A percentile compares a stretch with the other conserved stretches of the same genome.
Evolutionary conservation across 441 rosid species (phyloP).

Genomic region (Hypseocharis bilobata): DNA sequence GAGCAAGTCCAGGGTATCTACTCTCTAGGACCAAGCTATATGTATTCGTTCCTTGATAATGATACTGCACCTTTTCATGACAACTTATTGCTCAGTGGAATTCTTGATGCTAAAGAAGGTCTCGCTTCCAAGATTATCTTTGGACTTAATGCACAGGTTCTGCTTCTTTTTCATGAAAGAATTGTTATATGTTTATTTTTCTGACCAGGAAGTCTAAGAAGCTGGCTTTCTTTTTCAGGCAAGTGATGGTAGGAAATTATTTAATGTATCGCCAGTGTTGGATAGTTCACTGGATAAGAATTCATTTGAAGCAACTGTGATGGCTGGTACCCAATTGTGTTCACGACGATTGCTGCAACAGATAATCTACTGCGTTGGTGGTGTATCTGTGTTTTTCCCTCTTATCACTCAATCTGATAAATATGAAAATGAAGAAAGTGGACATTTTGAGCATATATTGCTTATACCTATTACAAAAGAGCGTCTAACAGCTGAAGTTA

Average conservation of each 20-base stretch:
- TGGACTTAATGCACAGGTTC: constrained; percentile 97
- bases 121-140: constrained; percentile 81
- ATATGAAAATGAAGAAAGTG: constrained; percentile 56
- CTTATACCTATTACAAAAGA: constrained; percentile 62
- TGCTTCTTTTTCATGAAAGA: constrained; percentile 15
- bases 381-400: constrained; percentile 94
- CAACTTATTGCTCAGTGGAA: constrained; percentile 59
- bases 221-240: constrained; percentile 57
- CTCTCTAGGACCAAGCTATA: constrained; percentile 93
- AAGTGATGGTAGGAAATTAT: constrained; percentile 72
- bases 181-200: constrained; percentile 2
- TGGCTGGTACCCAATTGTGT: constrained; percentile 83
- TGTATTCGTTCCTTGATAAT: constrained; percentile 87
- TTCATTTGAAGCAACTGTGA: constrained; percentile 69
- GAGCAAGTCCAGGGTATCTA: constrained; percentile 81
- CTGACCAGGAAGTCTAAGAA: constrained; percentile 8
- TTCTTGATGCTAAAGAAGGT: constrained; percentile 91
- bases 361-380: constrained; percentile 95
- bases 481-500: constrained; percentile 85
- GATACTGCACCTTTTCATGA: constrained; percentile 53
- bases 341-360: constrained; percentile 90
- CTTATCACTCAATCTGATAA: constrained; percentile 79
- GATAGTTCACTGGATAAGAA: constrained; percentile 59
- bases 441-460: constrained; percentile 40
- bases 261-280: constrained; percentile 67